These are phyloP conservation scores for Daldinia caldariorum DNA, from an alignment of 495 filamentous ascomycete genomes.

Conservation along the genomic window DNA sequence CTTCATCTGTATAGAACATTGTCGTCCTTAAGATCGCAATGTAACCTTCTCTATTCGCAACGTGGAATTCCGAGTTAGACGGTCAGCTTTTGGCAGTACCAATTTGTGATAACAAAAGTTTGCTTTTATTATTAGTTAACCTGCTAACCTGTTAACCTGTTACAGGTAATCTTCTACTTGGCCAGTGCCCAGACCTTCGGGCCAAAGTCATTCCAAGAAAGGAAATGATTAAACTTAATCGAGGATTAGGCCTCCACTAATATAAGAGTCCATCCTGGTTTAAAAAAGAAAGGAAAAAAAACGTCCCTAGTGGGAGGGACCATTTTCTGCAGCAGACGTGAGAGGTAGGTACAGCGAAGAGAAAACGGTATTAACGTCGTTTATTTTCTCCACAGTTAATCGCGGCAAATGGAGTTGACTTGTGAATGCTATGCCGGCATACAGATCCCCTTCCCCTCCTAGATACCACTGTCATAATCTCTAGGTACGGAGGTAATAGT, in stretches of 20 bases:
- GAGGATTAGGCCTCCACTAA: no score
- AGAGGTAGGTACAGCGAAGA: neutral
- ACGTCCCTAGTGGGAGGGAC: neutral
- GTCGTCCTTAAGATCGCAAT: neutral
- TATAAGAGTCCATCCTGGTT: no score
- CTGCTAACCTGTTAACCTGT: no score
- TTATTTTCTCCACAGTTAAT: constrained; percentile 11
- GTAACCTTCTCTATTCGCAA: constrained; percentile 12
- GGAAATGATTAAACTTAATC: no score
- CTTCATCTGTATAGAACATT: neutral
- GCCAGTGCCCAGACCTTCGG: no score
- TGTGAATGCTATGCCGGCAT: neutral
- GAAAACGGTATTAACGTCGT: neutral
- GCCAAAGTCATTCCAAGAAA: no score
- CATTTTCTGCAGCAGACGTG: neutral
- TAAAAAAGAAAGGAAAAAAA: no score
- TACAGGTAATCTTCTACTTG: no score
- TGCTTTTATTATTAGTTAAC: no score
- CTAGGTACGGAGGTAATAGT: neutral
- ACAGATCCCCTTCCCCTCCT: neutral
- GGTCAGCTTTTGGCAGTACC: no score
- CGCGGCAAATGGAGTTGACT: constrained; percentile 9
- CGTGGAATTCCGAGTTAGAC: neutral
- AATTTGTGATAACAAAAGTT: no score
- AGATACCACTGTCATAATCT: no score